Percentiles rank a stretch among this genome's conserved stretches.
Conservation (phyloP, 1,284 basidiomycete genomes). For the Meira nashicola region DNA sequence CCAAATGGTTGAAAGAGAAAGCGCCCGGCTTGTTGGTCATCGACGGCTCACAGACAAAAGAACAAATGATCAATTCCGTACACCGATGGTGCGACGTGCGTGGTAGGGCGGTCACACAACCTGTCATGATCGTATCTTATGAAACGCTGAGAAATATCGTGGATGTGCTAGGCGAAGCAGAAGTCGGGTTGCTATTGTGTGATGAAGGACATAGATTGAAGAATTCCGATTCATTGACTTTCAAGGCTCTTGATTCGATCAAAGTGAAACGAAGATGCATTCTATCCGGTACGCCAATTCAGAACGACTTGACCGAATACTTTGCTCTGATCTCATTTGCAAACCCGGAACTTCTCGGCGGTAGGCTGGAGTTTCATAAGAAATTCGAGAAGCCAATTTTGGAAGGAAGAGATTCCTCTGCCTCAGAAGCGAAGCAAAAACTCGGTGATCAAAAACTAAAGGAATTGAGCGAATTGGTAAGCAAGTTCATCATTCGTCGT, state of each 20-base stretch:
- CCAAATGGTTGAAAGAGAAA: constrained; percentile 47
- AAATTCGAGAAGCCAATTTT: constrained; percentile 94
- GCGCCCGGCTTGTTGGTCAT: constrained; percentile 47
- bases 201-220: constrained; percentile 97
- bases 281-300: constrained; percentile 91
- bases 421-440: constrained; percentile 74
- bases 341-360: constrained; percentile 90
- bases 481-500: constrained; percentile 92
- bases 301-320: constrained; percentile 96
- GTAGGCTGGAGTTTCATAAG: constrained; percentile 87
- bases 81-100: constrained; percentile 46
- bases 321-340: constrained; percentile 94
- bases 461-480: constrained; percentile 83
- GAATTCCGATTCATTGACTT: constrained; percentile 73
- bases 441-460: constrained; percentile 85
- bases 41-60: constrained; percentile 48
- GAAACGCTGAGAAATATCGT: constrained; percentile 69
- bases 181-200: constrained; percentile 84
- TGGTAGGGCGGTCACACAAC: constrained; percentile 44
- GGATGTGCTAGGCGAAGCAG: constrained; percentile 52
- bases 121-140: constrained; percentile 94
- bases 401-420: constrained; percentile 84
- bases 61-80: constrained; percentile 46
- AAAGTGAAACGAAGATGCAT: constrained; percentile 93
- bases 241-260: constrained; percentile 75